phyloP scores from a whole-genome alignment of 2,329 filamentous ascomycete species.

The Purpureocillium takamizusanense region DNA sequence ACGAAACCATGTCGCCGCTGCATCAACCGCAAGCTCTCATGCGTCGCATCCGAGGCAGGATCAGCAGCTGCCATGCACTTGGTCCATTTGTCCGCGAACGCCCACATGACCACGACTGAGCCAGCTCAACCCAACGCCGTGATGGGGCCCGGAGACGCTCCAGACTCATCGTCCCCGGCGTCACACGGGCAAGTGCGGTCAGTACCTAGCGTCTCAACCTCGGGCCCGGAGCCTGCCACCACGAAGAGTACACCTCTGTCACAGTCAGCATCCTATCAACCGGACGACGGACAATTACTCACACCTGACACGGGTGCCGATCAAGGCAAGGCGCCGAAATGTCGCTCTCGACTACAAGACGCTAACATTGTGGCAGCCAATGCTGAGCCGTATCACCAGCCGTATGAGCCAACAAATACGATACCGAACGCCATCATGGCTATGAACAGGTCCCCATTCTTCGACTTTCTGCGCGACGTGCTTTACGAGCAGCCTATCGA shows the following conservation, averaged over 20 bases:
- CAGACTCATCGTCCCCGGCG: constrained; percentile 11
- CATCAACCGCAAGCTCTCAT: constrained; percentile 34
- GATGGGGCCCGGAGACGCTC: constrained; percentile 1
- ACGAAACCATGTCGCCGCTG: constrained; percentile 44
- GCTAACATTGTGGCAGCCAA: constrained; percentile 4
- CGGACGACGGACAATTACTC: constrained; percentile 23
- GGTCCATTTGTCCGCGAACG: constrained; percentile 30
- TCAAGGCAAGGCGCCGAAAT: constrained; percentile 11
- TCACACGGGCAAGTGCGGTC: constrained; percentile 12
- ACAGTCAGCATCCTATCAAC: constrained; percentile 12
- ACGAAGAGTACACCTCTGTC: constrained; percentile 17
- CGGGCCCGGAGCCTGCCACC: constrained; percentile 9
- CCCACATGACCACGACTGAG: constrained; percentile 13
- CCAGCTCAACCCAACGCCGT: constrained; percentile 2
- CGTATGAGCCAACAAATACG: constrained; percentile 3
- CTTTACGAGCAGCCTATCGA: constrained; percentile 37
- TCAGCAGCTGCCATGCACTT: constrained; percentile 34
- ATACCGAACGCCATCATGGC: constrained; percentile 11
- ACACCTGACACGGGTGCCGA: constrained; percentile 24
- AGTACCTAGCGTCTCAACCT: constrained; percentile 3
- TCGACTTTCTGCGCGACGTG: constrained; percentile 41
- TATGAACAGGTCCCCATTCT: constrained; percentile 31
- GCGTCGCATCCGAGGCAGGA: constrained; percentile 27
- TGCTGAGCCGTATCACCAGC: constrained; percentile 3
- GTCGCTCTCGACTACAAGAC: neutral